These are phyloP conservation scores for Phyllachora maydis DNA, from an alignment of 2,329 filamentous ascomycete genomes.

Conservation along the genomic window DNA sequence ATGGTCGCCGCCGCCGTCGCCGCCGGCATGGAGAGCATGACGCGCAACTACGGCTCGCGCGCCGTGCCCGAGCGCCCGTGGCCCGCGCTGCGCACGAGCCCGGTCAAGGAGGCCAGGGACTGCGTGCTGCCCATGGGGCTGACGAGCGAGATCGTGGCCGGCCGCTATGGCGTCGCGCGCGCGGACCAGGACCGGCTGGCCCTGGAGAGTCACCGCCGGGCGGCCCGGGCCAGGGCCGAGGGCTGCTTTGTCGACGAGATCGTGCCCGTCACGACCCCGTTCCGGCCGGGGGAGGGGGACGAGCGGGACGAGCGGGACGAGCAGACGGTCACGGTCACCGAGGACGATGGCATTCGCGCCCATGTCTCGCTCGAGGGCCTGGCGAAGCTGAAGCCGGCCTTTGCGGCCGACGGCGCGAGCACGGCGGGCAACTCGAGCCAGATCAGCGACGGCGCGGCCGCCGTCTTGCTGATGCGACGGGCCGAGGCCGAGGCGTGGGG, in stretches of 20 bases:
- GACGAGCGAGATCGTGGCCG: slow-evolving; percentile 75
- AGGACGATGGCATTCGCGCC: slow-evolving; percentile 68
- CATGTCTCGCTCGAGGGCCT: slow-evolving; percentile 49
- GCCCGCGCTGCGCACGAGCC: slow-evolving; percentile 46
- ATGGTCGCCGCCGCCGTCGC: slow-evolving; percentile 57
- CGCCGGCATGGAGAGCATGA: slow-evolving; percentile 94
- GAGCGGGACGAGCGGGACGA: slow-evolving; percentile 32
- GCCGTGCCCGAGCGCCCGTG: slow-evolving; percentile 75
- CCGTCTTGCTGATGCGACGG: slow-evolving; percentile 67
- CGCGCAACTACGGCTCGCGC: slow-evolving; percentile 62
- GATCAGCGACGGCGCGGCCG: slow-evolving; percentile 74
- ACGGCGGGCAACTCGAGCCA: slow-evolving; percentile 80
- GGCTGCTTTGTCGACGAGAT: slow-evolving; percentile 65
- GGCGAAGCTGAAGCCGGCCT: slow-evolving; percentile 67
- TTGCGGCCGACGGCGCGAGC: slow-evolving; percentile 50
- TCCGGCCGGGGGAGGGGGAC: slow-evolving; percentile 40
- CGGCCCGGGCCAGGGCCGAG: slow-evolving; percentile 43
- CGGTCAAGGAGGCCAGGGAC: slow-evolving; percentile 50
- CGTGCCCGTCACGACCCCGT: slow-evolving; percentile 55
- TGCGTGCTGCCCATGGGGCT: slow-evolving; percentile 91
- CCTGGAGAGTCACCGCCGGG: slow-evolving; percentile 51
- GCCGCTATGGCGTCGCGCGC: slow-evolving; percentile 50
- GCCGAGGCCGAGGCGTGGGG: slow-evolving; percentile 58
- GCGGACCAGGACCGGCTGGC: slow-evolving; percentile 73
- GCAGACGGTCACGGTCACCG: slow-evolving; percentile 43